phyloP scores from a whole-genome alignment of 129 eudicot genomes.

The Helichrysum umbraculigerum region DNA sequence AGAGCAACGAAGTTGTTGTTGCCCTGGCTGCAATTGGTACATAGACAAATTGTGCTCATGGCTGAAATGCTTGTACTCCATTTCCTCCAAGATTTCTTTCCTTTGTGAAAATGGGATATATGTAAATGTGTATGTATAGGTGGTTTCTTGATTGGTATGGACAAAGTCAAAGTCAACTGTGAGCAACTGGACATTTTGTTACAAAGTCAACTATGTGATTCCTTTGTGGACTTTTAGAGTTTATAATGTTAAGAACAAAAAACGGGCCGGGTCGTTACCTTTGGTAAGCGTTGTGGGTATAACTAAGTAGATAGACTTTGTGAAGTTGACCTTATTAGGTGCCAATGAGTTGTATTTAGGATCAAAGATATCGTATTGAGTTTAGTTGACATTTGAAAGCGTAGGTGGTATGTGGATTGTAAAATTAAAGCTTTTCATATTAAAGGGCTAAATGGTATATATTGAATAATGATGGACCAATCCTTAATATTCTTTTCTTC shows the following conservation, averaged over 20 bases:
- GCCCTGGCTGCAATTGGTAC: constrained; percentile 47
- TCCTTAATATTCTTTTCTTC: constrained; percentile 29
- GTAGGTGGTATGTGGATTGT: background rate
- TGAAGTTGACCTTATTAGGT: constrained; percentile 19
- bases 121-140: constrained; percentile 5
- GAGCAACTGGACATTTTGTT: constrained; percentile 17
- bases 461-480: background rate
- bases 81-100: constrained; percentile 17
- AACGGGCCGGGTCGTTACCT: constrained; percentile 18
- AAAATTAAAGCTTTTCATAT: too few relatives aligned
- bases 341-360: constrained; percentile 13
- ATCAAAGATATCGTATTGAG: background rate
- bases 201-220: constrained; percentile 24
- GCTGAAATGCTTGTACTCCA: constrained; percentile 82
- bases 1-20: constrained; percentile 53
- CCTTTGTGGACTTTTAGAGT: constrained; percentile 14
- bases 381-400: background rate
- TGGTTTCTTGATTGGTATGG: background rate
- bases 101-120: constrained; percentile 12
- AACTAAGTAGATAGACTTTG: constrained; percentile 6
- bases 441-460: background rate
- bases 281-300: constrained; percentile 10
- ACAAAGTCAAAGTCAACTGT: constrained; percentile 16
- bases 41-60: constrained; percentile 58
- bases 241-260: background rate